A percentile compares a stretch with the other conserved stretches of the same genome.
Evolutionary conservation across 2,329 filamentous ascomycete genomes (phyloP).

Genomic region (Xylaria multiplex): DNA sequence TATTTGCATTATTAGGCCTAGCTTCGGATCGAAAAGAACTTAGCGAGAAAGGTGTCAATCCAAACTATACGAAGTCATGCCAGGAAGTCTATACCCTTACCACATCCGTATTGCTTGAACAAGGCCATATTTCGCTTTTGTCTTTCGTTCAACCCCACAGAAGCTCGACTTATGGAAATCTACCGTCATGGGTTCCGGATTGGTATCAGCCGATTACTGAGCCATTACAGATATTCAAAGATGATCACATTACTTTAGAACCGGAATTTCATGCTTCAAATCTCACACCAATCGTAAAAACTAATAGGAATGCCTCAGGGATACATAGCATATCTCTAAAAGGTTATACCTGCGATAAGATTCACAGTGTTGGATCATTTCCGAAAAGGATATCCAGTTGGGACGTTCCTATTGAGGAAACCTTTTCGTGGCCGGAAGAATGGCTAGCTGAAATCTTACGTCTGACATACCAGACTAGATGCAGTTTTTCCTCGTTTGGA

Average conservation of each 20-base stretch:
- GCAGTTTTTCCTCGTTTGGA: slow-evolving; percentile 7
- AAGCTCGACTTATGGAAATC: slow-evolving; percentile 9
- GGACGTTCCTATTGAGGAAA: slow-evolving; percentile 6
- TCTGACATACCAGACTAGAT: slow-evolving; percentile 16
- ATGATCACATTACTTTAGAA: slow-evolving; percentile 16
- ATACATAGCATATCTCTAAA: slow-evolving; percentile 9
- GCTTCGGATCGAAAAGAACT: slow-evolving; percentile 27
- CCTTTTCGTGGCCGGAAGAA: slow-evolving; percentile 15
- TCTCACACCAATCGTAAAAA: neutral
- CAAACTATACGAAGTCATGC: slow-evolving; percentile 39
- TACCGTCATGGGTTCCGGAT: slow-evolving; percentile 44
- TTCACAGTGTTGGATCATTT: slow-evolving; percentile 13
- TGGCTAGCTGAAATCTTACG: slow-evolving; percentile 28
- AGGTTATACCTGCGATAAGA: slow-evolving; percentile 6
- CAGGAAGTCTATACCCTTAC: slow-evolving; percentile 36
- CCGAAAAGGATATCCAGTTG: slow-evolving; percentile 5
- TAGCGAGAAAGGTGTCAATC: slow-evolving; percentile 27
- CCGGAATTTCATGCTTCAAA: slow-evolving; percentile 16
- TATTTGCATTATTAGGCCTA: slow-evolving; percentile 40
- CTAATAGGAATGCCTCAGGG: neutral
- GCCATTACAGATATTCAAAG: slow-evolving; percentile 26
- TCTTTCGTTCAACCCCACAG: slow-evolving; percentile 36
- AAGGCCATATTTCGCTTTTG: slow-evolving; percentile 33
- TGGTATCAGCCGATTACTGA: slow-evolving; percentile 39
- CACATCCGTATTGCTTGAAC: slow-evolving; percentile 36